Conservation (phyloP, 331 rosid genomes). For the Malus hybrid region DNA sequence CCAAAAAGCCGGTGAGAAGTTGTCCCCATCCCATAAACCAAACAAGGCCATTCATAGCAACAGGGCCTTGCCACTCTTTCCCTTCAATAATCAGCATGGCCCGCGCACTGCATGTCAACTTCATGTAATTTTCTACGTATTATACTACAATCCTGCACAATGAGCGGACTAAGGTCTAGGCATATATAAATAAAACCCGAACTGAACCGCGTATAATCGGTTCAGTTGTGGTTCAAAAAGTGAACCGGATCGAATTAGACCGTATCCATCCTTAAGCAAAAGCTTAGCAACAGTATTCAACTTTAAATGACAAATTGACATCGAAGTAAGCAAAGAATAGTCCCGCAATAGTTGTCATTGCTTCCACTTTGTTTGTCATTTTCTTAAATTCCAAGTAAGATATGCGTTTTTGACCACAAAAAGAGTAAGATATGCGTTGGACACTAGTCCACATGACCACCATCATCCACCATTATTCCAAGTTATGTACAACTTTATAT, state of each 20-base stretch:
- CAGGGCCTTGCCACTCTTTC: too few species aligned
- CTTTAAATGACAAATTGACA: neutral
- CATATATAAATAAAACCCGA: too few species aligned
- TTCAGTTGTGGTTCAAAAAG: too few species aligned
- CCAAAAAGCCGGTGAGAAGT: too few species aligned
- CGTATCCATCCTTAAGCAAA: neutral
- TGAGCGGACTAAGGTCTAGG: too few species aligned
- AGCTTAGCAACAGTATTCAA: neutral
- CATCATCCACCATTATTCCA: neutral
- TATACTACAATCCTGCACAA: too few species aligned
- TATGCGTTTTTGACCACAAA: too few species aligned
- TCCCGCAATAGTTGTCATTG: neutral
- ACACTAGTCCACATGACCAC: neutral
- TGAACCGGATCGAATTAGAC: too few species aligned
- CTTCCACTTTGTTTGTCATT: constrained; percentile 15
- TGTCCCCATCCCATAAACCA: neutral
- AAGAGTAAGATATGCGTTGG: too few species aligned
- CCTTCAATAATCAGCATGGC: neutral
- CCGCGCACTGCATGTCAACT: neutral
- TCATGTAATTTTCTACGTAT: too few species aligned
- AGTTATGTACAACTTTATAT: too few species aligned
- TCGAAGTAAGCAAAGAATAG: constrained; percentile 12
- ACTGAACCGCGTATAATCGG: too few species aligned
- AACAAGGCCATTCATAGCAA: neutral
- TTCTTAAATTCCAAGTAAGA: constrained; percentile 17